Conservation (phyloP, 2,329 filamentous ascomycete genomes). For the Verticillium klebahnii region DNA sequence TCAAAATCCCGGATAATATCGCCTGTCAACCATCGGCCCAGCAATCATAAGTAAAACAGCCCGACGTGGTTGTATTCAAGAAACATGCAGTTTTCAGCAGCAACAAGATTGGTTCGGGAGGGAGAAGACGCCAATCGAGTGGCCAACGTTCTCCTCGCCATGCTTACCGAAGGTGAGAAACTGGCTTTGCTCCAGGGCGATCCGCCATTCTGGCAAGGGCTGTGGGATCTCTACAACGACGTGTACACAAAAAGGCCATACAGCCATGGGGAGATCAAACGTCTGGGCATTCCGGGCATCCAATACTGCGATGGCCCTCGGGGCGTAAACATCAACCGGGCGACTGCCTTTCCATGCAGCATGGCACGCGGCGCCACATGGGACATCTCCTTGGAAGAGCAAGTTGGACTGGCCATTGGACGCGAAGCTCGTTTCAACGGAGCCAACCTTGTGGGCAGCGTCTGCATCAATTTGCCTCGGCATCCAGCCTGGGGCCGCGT, state of each 20-base stretch:
- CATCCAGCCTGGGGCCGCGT: constrained; percentile 18
- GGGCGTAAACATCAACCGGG: constrained; percentile 10
- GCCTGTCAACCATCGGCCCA: too few species aligned
- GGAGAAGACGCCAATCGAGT: too few species aligned
- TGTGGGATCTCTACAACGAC: too few species aligned
- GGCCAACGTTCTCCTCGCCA: too few species aligned
- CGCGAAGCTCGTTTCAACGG: constrained; percentile 12
- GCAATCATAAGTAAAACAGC: too few species aligned
- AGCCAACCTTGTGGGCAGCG: constrained; percentile 15
- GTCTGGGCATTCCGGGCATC: constrained; percentile 13
- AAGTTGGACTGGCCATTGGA: constrained; percentile 15
- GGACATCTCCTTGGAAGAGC: constrained; percentile 13
- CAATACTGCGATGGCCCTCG: constrained; percentile 14
- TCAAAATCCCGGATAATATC: too few species aligned
- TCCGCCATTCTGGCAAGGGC: too few species aligned
- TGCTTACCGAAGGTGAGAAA: too few species aligned
- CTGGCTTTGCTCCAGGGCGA: too few species aligned
- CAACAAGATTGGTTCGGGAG: too few species aligned
- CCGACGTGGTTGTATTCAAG: too few species aligned
- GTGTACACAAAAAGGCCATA: neutral
- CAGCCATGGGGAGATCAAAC: constrained; percentile 7
- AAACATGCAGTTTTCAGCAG: too few species aligned
- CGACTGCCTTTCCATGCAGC: constrained; percentile 14
- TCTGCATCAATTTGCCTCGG: constrained; percentile 17
- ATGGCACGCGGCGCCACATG: constrained; percentile 17